Conservation (phyloP, 192 early-diverging fungal species). For the Chytriomyces confervae region DNA sequence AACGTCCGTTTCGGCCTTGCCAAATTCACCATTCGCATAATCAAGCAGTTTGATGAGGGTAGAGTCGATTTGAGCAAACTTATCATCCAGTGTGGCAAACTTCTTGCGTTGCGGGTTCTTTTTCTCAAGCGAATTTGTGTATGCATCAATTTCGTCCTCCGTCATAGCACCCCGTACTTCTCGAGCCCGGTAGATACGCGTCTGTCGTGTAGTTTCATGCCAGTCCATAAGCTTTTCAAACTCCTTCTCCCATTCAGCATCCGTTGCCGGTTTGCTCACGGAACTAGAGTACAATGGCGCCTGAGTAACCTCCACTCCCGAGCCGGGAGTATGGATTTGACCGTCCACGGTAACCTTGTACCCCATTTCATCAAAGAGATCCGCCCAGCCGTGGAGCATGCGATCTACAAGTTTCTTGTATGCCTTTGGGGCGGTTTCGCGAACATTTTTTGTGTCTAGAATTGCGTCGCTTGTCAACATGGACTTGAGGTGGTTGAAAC, state of each 20-base stretch:
- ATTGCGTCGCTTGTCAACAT: conserved; percentile 7
- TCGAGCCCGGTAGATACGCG: not conserved
- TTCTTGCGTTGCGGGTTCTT: conserved; percentile 16
- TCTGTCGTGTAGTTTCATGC: not conserved
- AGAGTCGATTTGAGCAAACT: conserved; percentile 1
- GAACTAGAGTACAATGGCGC: not conserved
- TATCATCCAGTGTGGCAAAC: conserved; percentile 3
- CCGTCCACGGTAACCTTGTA: conserved; percentile 25
- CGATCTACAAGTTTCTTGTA: conserved; percentile 17
- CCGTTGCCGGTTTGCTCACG: not conserved
- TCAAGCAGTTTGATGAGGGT: conserved; percentile 4
- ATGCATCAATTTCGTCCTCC: conserved; percentile 27
- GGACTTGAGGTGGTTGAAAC: conserved; percentile 25
- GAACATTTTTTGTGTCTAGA: conserved; percentile 27
- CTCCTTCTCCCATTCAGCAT: conserved; percentile 12
- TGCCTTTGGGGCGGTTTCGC: conserved; percentile 15
- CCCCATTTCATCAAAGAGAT: conserved; percentile 31
- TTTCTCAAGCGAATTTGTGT: conserved; percentile 17
- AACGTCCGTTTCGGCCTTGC: not conserved
- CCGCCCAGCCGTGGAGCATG: conserved; percentile 26
- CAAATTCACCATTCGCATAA: conserved; percentile 15
- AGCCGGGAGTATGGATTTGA: not conserved
- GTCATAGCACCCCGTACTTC: not conserved
- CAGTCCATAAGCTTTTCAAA: conserved; percentile 2
- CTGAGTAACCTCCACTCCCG: not conserved